Base-by-base conservation (phyloP, 331 rosid species). In the Malus hybrid region DNA sequence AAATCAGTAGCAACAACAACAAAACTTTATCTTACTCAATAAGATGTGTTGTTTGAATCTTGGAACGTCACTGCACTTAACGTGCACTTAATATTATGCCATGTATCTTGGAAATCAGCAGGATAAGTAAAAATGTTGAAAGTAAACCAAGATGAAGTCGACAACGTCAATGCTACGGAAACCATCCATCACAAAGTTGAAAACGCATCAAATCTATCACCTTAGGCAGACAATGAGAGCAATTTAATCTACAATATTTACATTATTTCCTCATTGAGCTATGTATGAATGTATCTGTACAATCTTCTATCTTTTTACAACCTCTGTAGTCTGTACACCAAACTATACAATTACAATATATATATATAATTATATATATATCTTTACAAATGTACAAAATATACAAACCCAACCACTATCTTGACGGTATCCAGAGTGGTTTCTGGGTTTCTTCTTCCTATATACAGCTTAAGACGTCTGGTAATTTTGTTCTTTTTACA, bases 231-330 rank as follows among this genome's bases (percentile, higher is more conserved):
- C 8, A 19, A 33, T 4, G 16, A 26, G 18, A 32, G 29, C 48
- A 56, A 3, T 18, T 56, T n/a, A 19, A 57, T 22, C 28, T 57
- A 8, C 0, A 24, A 69, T 6, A 65, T 71, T 19, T n/a, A 72
- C 79, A 53, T 29, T 10, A 71, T 15, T 62, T 39, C 0, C 46
- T 9, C 46, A 39, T 39, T 39, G 46, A 39, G 12, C 46, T 39
- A 39, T 9, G 46, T 39, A 39, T 39, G 29, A 7, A 36, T 7
- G 46, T 61, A 66, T 72, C 77, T 65, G 56, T 61, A 76, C 74
- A 82, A 66, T 73, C 82, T 74, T 72, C 61, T 61, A 71, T 73
- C 39, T 52, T 30, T 65, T 62, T 75, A 80, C 83, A 78, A 75
- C 77, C 83, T 73, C 76, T 34, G 46, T 9, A 39, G 46, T 39